Base-by-base conservation (phyloP, 371 early-diverging fungal genomes). In the Rhizomucor pusillus region DNA sequence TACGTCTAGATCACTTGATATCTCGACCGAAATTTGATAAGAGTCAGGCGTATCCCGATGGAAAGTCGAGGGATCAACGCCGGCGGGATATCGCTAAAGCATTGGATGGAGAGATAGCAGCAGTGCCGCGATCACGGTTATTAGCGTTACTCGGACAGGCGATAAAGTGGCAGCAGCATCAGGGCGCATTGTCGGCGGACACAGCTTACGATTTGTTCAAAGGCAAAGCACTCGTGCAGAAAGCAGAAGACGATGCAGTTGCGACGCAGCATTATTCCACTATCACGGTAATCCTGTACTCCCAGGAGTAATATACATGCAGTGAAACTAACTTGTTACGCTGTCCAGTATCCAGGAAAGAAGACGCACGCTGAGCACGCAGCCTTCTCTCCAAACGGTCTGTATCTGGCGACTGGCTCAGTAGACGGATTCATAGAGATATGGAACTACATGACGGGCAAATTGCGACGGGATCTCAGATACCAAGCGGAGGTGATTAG, bases 341-440 rank as follows among this genome's bases (percentile, higher is more conserved):
- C 16, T 1, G 1, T 45, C 12, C 36, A 92, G 91, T 92, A 96
- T 62, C 94, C 95, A 4, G 75, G 79, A 4, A 91, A 90, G 59
- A 92, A 91, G 54, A 88, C 92, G 41, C 88, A 89, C 60, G 88
- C 93, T 1, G 93, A 90, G 59, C 75, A 83, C 46, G 84, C 83
- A 4, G 78, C 75, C 16, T 96, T 96, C 60, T 92, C 95, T 5
- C 88, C 92, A 0, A 87, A 91, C 60, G 94, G 95, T 5, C 85
- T 88, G 51, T 86, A 79, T 47, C 62, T 98, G 25, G 95, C 83
- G 5, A 94, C 95, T 3, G 98, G 97, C 20, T 87, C 90, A 49
- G 78, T 82, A 22, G 97, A 97, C 75, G 98, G 98, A 0, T 90
- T 96, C 59, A 90, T 98, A 54, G 97, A 98, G 69, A 66, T 98